phyloP scores from a whole-genome alignment of 768 basidiomycete species.

The Trichaptum fuscoviolaceum region DNA sequence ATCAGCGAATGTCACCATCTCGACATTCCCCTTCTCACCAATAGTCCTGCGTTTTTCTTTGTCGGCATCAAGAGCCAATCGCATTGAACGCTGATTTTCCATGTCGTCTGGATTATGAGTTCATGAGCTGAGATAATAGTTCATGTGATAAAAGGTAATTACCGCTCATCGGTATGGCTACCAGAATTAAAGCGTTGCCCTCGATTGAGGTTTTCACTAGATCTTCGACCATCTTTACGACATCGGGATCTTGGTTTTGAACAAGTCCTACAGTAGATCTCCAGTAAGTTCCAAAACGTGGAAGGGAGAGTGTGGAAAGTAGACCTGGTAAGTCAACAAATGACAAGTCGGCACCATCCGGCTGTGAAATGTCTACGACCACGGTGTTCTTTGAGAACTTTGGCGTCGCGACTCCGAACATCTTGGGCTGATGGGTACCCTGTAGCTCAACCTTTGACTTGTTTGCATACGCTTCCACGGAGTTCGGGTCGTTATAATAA shows the following conservation, averaged over 20 bases:
- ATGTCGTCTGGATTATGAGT: slow-evolving; percentile 41
- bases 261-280: slow-evolving; percentile 33
- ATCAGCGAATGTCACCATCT: background rate
- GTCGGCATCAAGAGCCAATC: slow-evolving; percentile 42
- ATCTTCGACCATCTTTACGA: slow-evolving; percentile 41
- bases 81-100: slow-evolving; percentile 51
- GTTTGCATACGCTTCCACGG: slow-evolving; percentile 15
- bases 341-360: slow-evolving; percentile 40
- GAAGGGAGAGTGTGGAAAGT: background rate
- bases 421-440: slow-evolving; percentile 14
- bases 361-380: slow-evolving; percentile 39
- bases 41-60: slow-evolving; percentile 46
- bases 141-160: slow-evolving; percentile 5
- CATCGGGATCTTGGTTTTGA: slow-evolving; percentile 39
- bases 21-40: slow-evolving; percentile 24
- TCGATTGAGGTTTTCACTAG: slow-evolving; percentile 44
- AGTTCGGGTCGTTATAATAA: slow-evolving; percentile 28
- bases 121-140: background rate
- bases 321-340: slow-evolving; percentile 54
- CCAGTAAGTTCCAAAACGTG: background rate
- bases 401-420: slow-evolving; percentile 18
- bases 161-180: slow-evolving; percentile 53
- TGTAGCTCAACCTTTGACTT: slow-evolving; percentile 14
- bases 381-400: slow-evolving; percentile 51
- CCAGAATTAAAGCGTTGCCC: slow-evolving; percentile 48